Percentiles rank a stretch among this genome's conserved stretches.
Conservation (phyloP, 176 grass and related monocot species). For the Oryza glaberrima region DNA sequence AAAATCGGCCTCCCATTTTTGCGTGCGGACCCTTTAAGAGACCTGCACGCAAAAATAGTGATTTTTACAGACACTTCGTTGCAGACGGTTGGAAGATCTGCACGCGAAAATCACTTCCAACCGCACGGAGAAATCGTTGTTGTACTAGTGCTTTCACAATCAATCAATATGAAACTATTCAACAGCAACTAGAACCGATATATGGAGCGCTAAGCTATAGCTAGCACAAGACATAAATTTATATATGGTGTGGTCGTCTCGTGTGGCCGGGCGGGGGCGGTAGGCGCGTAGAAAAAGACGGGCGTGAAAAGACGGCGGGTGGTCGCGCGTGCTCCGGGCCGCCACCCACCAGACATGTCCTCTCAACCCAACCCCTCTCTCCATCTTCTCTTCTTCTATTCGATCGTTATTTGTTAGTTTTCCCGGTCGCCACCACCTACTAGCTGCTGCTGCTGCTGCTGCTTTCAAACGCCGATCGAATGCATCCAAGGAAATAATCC, state of each 20-base stretch:
- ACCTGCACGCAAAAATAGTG: no score
- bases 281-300: slow-evolving; percentile 21
- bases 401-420: neutral
- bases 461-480: slow-evolving; percentile 26
- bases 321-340: slow-evolving; percentile 38
- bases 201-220: no score
- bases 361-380: slow-evolving; percentile 15
- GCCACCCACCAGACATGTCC: slow-evolving; percentile 37
- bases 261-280: neutral
- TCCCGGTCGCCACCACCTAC: neutral
- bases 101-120: no score
- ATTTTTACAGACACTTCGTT: no score
- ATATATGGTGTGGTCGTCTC: neutral
- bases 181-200: neutral
- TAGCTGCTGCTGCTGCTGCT: neutral
- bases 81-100: no score
- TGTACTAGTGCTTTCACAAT: no score
- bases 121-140: no score
- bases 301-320: slow-evolving; percentile 22
- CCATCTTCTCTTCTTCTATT: neutral
- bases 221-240: no score
- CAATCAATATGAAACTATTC: no score
- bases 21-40: no score
- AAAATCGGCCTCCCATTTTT: no score
- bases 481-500: slow-evolving; percentile 21